A percentile compares a stretch with the other conserved stretches of the same genome.
These are phyloP conservation scores for Botrytis hyacinthi DNA, from an alignment of 2,329 filamentous ascomycete genomes.

Conservation along the genomic window DNA sequence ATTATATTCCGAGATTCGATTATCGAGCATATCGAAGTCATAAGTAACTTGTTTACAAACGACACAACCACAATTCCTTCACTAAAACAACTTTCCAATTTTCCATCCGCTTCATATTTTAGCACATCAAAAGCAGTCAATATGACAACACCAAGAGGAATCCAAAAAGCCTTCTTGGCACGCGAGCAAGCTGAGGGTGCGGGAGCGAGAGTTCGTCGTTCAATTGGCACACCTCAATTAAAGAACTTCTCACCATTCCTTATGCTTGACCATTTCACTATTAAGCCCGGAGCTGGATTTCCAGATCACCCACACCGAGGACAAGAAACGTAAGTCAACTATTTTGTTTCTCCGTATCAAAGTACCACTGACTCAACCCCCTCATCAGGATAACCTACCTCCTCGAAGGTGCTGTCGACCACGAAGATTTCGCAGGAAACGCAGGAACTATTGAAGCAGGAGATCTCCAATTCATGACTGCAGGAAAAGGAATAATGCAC, in stretches of 20 bases:
- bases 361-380: neutral
- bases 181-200: constrained; percentile 84
- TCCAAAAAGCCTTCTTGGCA: constrained; percentile 80
- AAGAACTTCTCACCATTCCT: constrained; percentile 89
- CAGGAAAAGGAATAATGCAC: constrained; percentile 86
- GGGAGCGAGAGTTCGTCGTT: constrained; percentile 81
- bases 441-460: constrained; percentile 78
- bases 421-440: constrained; percentile 89
- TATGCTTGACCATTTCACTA: constrained; percentile 91
- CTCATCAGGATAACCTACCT: constrained; percentile 71
- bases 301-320: constrained; percentile 69
- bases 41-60: constrained; percentile 26
- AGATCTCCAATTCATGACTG: constrained; percentile 98
- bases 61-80: constrained; percentile 20
- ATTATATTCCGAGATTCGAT: constrained; percentile 33
- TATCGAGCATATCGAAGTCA: constrained; percentile 23
- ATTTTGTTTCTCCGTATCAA: neutral
- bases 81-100: constrained; percentile 26
- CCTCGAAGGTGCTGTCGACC: constrained; percentile 79
- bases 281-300: constrained; percentile 79
- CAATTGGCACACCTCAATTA: constrained; percentile 79
- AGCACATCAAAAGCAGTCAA: constrained; percentile 38
- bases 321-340: constrained; percentile 49
- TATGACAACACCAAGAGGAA: constrained; percentile 70
- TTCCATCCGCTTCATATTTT: constrained; percentile 29